phyloP scores from a whole-genome alignment of 768 basidiomycete species.

The Podaxis rugospora region DNA sequence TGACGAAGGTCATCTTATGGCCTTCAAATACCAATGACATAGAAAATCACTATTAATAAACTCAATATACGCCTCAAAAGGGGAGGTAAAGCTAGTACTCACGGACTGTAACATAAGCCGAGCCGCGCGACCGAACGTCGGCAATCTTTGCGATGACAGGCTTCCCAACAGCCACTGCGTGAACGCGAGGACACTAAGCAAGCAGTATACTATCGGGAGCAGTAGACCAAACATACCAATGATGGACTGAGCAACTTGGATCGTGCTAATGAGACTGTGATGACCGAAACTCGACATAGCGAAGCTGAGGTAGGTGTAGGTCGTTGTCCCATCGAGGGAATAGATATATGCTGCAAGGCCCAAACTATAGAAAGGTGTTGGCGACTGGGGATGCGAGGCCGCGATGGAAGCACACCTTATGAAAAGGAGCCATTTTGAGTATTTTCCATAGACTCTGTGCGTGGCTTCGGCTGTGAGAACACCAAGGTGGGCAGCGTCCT shows the following conservation, averaged over 20 bases:
- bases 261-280: slow-evolving; percentile 52
- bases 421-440: slow-evolving; percentile 57
- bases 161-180: slow-evolving; percentile 43
- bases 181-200: background rate
- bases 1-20: too few relatives aligned
- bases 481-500: too few relatives aligned
- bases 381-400: background rate
- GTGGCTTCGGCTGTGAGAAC: slow-evolving; percentile 47
- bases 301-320: slow-evolving; percentile 57
- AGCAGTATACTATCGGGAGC: background rate
- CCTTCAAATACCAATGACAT: slow-evolving; percentile 42
- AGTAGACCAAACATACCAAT: slow-evolving; percentile 35
- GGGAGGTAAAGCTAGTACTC: slow-evolving; percentile 21
- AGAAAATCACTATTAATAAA: slow-evolving; percentile 46
- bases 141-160: slow-evolving; percentile 73
- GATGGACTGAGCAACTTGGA: slow-evolving; percentile 49
- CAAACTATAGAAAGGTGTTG: slow-evolving; percentile 31
- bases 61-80: background rate
- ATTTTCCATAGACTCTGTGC: slow-evolving; percentile 46
- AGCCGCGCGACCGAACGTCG: slow-evolving; percentile 65
- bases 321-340: slow-evolving; percentile 68
- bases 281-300: slow-evolving; percentile 49
- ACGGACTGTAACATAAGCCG: slow-evolving; percentile 56
- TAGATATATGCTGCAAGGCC: slow-evolving; percentile 74
- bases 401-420: slow-evolving; percentile 37